These are phyloP conservation scores for Syncephalastrum racemosum DNA, from an alignment of 371 early-diverging fungal genomes.

Conservation along the genomic window DNA sequence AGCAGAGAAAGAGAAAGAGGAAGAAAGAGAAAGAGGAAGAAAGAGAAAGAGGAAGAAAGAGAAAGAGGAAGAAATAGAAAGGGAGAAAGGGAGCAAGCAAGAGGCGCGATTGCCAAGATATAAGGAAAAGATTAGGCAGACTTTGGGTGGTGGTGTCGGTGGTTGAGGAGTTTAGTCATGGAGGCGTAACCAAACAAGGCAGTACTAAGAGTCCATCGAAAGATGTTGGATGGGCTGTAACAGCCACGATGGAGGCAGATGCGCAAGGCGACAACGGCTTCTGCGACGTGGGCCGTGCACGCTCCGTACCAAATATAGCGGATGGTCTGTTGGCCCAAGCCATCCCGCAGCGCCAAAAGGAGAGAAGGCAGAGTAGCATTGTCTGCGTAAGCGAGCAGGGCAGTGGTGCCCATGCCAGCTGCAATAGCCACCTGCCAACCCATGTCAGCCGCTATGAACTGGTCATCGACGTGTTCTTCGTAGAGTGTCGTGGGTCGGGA, in stretches of 20 bases:
- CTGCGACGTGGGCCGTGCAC: conserved; percentile 20
- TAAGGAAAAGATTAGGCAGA: no score
- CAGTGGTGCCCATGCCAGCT: conserved; percentile 10
- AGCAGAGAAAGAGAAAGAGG: no score
- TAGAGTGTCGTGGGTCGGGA: conserved; percentile 31
- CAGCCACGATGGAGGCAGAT: conserved; percentile 43
- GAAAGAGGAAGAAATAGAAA: no score
- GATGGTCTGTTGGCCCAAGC: neutral
- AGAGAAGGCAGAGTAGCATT: conserved; percentile 14
- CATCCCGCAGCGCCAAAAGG: conserved; percentile 1
- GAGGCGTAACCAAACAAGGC: conserved; percentile 34
- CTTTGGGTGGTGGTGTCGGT: conserved; percentile 1
- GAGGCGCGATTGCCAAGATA: no score
- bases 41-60: no score
- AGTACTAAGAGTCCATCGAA: conserved; percentile 37
- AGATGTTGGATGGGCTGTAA: conserved; percentile 32
- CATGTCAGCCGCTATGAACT: conserved; percentile 21
- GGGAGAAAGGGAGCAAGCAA: no score
- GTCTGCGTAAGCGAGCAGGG: conserved; percentile 14
- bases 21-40: no score
- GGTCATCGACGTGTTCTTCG: conserved; percentile 27
- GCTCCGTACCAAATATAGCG: conserved; percentile 7
- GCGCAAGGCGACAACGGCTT: conserved; percentile 18
- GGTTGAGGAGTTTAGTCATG: conserved; percentile 6
- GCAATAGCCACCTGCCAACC: conserved; percentile 7